Evolutionary conservation across 176 grass and related monocot species (phyloP), one percentile per base, ranked within the genome.

Genomic region (Cenchrus americanus): DNA sequence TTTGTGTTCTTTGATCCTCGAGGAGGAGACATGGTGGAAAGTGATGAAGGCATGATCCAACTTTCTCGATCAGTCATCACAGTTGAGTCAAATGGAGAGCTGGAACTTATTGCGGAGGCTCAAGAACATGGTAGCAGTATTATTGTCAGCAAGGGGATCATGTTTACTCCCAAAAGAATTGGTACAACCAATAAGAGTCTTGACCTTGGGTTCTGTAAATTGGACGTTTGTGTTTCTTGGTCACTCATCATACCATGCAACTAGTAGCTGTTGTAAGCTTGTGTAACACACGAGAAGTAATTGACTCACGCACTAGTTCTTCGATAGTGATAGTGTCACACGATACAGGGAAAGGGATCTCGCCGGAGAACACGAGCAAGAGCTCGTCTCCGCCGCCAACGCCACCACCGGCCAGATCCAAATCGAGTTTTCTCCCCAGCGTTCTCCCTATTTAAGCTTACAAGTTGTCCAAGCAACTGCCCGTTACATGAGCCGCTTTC

Each of bases 11-110:
- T 75, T 55, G 72, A 75, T 75, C 10, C 50, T 57, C 72, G 26
- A 11, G 71, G 24, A 37, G 34, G 7, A 27, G 4, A 6, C 15
- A 75, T 75, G 15, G 51, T 57, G 47, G 71, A 5, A 5, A 54
- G 26, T 54, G 71, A 19, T 3, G 23, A 74, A 5, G 48, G 48
- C 1, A 12, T 5, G 12, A 50, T 74, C 50, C 5, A 21, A 40
- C 72, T 75, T 75, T 54, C 72, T 37, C 49, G 72, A 37, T 75
- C 72, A 15, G 72, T 75, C 6, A 17, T 75, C 27, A 8, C 72
- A 6, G 72, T 75, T 3, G 72, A 75, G 57, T 34, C 27, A 19
- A 15, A 55, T 6, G 72, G 72, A 6, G 51, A 32, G 51, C 30
- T 75, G 4, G 1, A 57, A 37, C 50, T 75, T 13, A 58, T 6